Base-by-base conservation (phyloP, 2,329 filamentous ascomycete species). In the Septoria petroselini region DNA sequence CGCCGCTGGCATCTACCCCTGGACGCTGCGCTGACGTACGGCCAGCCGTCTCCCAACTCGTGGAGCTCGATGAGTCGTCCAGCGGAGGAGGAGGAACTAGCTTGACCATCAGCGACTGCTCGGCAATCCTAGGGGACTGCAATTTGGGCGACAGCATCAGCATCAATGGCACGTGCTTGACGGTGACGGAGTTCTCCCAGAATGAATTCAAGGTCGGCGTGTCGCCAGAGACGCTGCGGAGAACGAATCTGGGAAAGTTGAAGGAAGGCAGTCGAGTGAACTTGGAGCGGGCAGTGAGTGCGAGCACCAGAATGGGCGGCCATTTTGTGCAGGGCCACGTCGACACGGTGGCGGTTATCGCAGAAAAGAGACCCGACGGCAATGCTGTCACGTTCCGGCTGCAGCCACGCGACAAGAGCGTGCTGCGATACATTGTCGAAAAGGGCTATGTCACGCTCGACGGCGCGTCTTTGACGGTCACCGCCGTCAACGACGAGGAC, bases 251-350 rank as follows among this genome's bases (percentile, higher is more conserved):
- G n/a, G 91, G 91, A 55, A 75, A 75, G 15, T 77, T 98, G 45
- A 71, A 73, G 40, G 68, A 81, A 53, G 76, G 76, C 34, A 86
- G 83, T 53, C 76, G 74, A 17, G 91, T 97, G 58, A 98, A 98
- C 70, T 84, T 98, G 45, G 93, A 98, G 76, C 84, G 93, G 12
- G 91, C 93, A 3, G 91, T 98, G 46, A 85, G 86, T 14, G 89
- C 90, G 3, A 82, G 86, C 63, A 96, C 91, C 38, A 88, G 93
- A 48, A 97, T 98, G 89, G 93, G 94, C 39, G 93, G 93, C 0
- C 93, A 98, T 73, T 95, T 97, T 64, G 91, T 97, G 25, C 94
- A 98, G 73, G 93, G 93, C 33, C 93, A 98, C 70, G 91, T 98
- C 53, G 94, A 98, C 71, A 91, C 89, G 8, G 83, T 85, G 31